Percentiles rank a stretch among this genome's conserved stretches.
Conservation (phyloP, 108 stramenopile genomes). For the Bacterosira constricta region DNA sequence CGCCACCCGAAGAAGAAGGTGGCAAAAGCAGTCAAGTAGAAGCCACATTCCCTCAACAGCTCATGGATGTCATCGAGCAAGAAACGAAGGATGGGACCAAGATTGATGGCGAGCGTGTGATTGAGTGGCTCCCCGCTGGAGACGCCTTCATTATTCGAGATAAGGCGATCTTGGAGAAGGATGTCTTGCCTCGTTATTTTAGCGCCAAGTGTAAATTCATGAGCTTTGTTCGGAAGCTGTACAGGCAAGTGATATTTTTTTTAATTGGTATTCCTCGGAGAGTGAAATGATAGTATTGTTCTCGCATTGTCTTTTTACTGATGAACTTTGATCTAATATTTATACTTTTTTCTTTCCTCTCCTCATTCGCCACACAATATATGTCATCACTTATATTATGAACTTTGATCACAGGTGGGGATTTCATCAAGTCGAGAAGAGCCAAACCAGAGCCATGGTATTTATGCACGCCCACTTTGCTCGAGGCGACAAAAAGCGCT, state of each 20-base stretch:
- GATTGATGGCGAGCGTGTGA: constrained; percentile 6
- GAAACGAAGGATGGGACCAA: constrained; percentile 18
- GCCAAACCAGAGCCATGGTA: background rate
- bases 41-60: constrained; percentile 28
- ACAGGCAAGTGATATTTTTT: constrained; percentile 21
- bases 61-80: constrained; percentile 24
- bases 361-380: too few relatives aligned
- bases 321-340: too few relatives aligned
- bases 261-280: too few relatives aligned
- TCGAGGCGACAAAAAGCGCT: constrained; percentile 32
- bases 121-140: constrained; percentile 19
- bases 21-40: background rate
- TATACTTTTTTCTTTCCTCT: too few relatives aligned
- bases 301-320: too few relatives aligned
- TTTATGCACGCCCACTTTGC: constrained; percentile 24
- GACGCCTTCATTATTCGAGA: constrained; percentile 26
- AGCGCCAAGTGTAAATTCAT: constrained; percentile 26
- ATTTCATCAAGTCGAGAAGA: constrained; percentile 31
- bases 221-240: constrained; percentile 27
- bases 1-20: background rate
- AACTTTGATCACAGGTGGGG: constrained; percentile 42
- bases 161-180: constrained; percentile 8
- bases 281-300: too few relatives aligned
- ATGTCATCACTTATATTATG: too few relatives aligned
- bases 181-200: constrained; percentile 24